Base-by-base conservation (phyloP, 108 stramenopile species). In the Ochromonas danica region DNA sequence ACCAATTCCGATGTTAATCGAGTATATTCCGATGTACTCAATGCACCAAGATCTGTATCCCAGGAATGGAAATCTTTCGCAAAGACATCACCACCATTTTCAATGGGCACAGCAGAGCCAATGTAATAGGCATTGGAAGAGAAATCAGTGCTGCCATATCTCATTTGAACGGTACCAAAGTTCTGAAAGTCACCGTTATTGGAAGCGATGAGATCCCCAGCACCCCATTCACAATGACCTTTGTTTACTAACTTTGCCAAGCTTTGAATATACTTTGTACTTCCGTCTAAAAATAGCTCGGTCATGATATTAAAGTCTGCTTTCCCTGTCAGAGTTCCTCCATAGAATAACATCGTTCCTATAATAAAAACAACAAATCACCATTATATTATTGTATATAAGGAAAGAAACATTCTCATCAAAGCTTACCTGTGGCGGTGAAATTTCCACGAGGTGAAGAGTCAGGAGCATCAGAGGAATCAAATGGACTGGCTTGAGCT, bases 211-310 rank as follows among this genome's bases (percentile, higher is more conserved):
- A 75, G 22, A 36, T 75, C 51, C 6, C 72, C 72, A 6, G 43
- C 72, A 10, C 45, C 72, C 72, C 72, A 75, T 75, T 75, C 72
- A 22, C 45, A 45, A 41, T 75, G 72, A 33, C 72, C 72, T 27
- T 57, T 3, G 31, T 75, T 75, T 22, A 75, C 25, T 27, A 75
- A 41, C 40, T 42, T 75, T 10, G 72, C 72, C 10, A 75, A 41
- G 3, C 14, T 35, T 27, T 27, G 3, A 25, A 75, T 36, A 33
- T 60, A 60, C 31, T 75, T 75, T 6, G 14, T 33, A 10, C 25
- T 41, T 27, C 72, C 72, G 17, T 60, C 40, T 27, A 75, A 36
- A 41, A 35, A 75, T 38, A 75, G 40, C 10, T 6, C 25, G 10
- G 17, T 33, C 40, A 28, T 6, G 3, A 33, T 10, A 36, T 41